phyloP scores from a whole-genome alignment of 306 rosid species.

The Arachis hypogaea region DNA sequence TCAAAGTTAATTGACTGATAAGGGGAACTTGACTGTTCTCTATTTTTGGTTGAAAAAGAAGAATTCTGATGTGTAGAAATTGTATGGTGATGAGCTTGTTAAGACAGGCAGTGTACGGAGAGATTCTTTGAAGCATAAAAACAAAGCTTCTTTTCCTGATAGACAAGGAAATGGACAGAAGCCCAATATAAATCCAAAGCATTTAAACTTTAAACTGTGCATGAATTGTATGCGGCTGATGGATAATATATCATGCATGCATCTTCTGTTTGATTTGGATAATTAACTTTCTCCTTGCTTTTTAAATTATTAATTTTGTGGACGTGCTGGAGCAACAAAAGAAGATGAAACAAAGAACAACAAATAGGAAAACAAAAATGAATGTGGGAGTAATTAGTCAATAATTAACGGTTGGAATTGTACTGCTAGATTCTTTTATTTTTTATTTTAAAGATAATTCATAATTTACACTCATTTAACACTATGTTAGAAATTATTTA shows the following conservation, averaged over 20 bases:
- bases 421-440: too few species aligned
- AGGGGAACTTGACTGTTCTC: neutral
- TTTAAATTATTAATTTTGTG: too few species aligned
- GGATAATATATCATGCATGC: neutral
- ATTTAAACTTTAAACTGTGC: neutral
- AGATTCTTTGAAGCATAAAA: neutral
- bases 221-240: neutral
- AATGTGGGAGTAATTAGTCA: too few species aligned
- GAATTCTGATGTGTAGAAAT: neutral
- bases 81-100: neutral
- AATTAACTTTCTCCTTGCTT: neutral
- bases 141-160: neutral
- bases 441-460: too few species aligned
- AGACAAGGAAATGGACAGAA: neutral
- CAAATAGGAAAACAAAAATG: too few species aligned
- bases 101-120: neutral
- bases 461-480: too few species aligned
- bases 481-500: too few species aligned
- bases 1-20: constrained; percentile 27
- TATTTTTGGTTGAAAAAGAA: neutral
- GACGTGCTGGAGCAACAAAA: too few species aligned
- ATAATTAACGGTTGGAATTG: too few species aligned
- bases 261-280: neutral
- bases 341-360: too few species aligned
- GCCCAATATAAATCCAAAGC: neutral